These are phyloP conservation scores for Adenanthera pavonina DNA, from an alignment of 306 rosid genomes.

Conservation along the genomic window DNA sequence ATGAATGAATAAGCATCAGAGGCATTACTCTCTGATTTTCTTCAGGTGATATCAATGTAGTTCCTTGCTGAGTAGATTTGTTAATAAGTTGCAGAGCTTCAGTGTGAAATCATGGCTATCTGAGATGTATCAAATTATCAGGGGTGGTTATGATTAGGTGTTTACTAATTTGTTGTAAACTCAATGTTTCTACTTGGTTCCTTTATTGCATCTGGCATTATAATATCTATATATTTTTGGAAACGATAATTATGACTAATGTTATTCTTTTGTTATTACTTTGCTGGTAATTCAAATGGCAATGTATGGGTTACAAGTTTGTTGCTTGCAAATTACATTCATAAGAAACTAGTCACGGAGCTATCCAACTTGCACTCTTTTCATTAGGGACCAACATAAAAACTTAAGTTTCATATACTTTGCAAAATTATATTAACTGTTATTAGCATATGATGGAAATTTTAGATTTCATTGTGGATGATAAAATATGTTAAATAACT, in stretches of 20 bases:
- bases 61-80: slow-evolving; percentile 15
- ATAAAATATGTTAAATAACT: not conserved
- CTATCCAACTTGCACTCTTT: not conserved
- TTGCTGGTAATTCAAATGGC: not conserved
- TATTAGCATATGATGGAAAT: not conserved
- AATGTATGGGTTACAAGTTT: not conserved
- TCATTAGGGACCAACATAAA: not conserved
- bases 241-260: not conserved
- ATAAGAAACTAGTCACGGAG: not conserved
- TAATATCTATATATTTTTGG: not conserved
- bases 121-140: slow-evolving; percentile 16
- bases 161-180: not conserved
- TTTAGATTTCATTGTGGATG: not conserved
- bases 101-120: not conserved
- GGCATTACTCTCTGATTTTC: too few species aligned
- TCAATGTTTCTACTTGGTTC: slow-evolving; percentile 5
- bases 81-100: not conserved
- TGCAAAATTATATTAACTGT: not conserved
- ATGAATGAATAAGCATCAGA: too few species aligned
- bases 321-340: not conserved
- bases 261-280: not conserved
- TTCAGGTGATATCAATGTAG: slow-evolving; percentile 3
- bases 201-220: not conserved
- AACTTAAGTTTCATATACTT: not conserved
- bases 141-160: not conserved